Evolutionary conservation across 2,329 filamentous ascomycete genomes (phyloP), one percentile per base, ranked within the genome.

Genomic region (Xylaria polymorpha): DNA sequence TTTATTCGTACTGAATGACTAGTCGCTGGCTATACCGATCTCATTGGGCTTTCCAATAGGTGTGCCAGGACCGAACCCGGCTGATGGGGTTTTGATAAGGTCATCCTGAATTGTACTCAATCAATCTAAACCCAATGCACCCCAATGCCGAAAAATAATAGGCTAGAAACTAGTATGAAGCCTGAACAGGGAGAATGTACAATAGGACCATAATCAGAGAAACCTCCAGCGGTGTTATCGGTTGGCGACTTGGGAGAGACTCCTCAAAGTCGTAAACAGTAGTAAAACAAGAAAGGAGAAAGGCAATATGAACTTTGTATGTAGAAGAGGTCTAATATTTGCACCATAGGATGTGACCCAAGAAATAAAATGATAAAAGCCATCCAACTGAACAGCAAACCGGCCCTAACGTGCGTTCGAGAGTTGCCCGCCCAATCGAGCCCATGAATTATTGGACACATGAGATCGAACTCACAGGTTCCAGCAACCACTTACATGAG

Each of bases 111-210:
- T 59, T 51, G 55, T 57, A 64, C 57, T 66, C 57, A 61, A 50
- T 70, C 68, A 67, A 72, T 72, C 68, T 70, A 72, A 37, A 64
- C 59, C 59, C 68, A 60, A 70, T 71, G 70, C 65, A 72, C 63
- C 62, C 65, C 29, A 51, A 67, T 72, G 66, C 65, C 35, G 18
- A 53, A 66, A 37, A 46, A 67, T 41, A 67, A 44, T n/a, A 50
- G 32, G 37, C 48, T 39, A 65, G 41, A 22, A 61, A 55, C 50
- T 44, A 29, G 50, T 53, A 53, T 48, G 55, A 64, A 68, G 55
- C 57, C 58, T 58, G 48, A 43, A 63, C 8, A n/a, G 29, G 22
- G 37, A 37, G 44, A 66, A 61, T 69, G 57, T 71, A 69, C 69
- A 71, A 60, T 39, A 60, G 39, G 32, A 25, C 57, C 41, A 39